These are phyloP conservation scores for Amylostereum areolatum DNA, from an alignment of 1,284 basidiomycete genomes.

Conservation along the genomic window DNA sequence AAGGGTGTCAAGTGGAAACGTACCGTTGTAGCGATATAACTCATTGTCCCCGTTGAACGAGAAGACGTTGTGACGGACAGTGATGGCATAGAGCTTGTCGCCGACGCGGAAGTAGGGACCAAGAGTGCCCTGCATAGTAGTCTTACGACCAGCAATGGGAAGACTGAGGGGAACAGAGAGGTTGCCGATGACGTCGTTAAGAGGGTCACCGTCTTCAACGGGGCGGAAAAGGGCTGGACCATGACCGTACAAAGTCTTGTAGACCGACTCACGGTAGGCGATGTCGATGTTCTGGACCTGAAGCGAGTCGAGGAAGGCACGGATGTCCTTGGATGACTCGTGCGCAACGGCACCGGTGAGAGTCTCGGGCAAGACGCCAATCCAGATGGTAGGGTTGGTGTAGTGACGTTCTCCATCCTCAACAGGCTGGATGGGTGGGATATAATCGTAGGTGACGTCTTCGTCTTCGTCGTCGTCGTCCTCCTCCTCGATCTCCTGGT, in stretches of 20 bases:
- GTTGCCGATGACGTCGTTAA: constrained; percentile 21
- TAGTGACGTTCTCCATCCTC: constrained; percentile 14
- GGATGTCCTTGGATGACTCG: constrained; percentile 25
- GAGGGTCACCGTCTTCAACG: constrained; percentile 13
- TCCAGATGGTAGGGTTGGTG: constrained; percentile 31
- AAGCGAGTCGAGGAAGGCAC: constrained; percentile 18
- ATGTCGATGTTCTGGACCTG: constrained; percentile 20
- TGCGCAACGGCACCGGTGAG: constrained; percentile 22
- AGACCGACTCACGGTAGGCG: constrained; percentile 22
- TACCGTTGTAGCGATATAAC: constrained; percentile 17
- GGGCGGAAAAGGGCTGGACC: constrained; percentile 20
- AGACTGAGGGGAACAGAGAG: constrained; percentile 20
- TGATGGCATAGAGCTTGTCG: constrained; percentile 20
- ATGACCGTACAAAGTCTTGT: constrained; percentile 3
- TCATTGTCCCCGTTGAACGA: constrained; percentile 13
- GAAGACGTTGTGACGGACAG: constrained; percentile 21
- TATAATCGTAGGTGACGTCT: constrained; percentile 13
- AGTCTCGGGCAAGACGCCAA: constrained; percentile 31
- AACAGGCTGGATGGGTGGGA: constrained; percentile 15
- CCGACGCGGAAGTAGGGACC: constrained; percentile 17
- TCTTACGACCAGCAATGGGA: constrained; percentile 16
- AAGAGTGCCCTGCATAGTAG: constrained; percentile 21
- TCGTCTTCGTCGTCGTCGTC: constrained; percentile 17
- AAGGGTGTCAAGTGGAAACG: constrained; percentile 8
- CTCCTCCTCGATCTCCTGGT: constrained; percentile 15